Conservation (phyloP, 108 stramenopile genomes). For the Conticribra guillardii region DNA sequence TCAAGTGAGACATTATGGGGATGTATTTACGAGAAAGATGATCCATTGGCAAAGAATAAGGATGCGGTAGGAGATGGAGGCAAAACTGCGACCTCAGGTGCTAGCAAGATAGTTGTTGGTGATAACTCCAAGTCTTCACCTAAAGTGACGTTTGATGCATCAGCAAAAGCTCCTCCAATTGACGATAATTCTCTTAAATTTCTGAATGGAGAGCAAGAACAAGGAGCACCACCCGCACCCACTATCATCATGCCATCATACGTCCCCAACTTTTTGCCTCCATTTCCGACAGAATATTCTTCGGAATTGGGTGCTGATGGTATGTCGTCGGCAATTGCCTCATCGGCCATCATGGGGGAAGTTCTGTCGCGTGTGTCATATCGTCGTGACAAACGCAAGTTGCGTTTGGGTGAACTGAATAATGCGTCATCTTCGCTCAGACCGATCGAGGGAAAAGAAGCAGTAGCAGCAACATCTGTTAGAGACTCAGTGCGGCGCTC, state of each 20-base stretch:
- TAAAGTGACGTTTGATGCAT: conserved; percentile 3
- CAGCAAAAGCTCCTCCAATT: background rate
- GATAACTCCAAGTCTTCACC: background rate
- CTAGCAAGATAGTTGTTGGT: background rate
- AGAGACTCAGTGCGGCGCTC: conserved; percentile 29
- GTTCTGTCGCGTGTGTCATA: conserved; percentile 20
- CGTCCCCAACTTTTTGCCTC: conserved; percentile 53
- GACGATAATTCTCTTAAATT: background rate
- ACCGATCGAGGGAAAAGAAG: too few relatives aligned
- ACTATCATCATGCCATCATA: conserved; percentile 34
- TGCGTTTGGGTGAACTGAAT: background rate
- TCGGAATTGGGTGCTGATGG: conserved; percentile 11
- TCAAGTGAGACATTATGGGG: conserved; percentile 11
- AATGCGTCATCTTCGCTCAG: too few relatives aligned
- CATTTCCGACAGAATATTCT: conserved; percentile 37
- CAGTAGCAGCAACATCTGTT: background rate
- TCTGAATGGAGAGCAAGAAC: background rate
- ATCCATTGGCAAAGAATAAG: background rate
- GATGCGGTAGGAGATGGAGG: background rate
- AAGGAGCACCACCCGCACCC: background rate
- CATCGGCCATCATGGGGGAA: conserved; percentile 35
- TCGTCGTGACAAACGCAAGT: conserved; percentile 21
- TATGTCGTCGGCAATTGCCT: conserved; percentile 3
- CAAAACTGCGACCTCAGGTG: background rate
- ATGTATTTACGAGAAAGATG: conserved; percentile 5